phyloP scores from a whole-genome alignment of 208 protist genomes.

The Tritrichomonas foetus region DNA sequence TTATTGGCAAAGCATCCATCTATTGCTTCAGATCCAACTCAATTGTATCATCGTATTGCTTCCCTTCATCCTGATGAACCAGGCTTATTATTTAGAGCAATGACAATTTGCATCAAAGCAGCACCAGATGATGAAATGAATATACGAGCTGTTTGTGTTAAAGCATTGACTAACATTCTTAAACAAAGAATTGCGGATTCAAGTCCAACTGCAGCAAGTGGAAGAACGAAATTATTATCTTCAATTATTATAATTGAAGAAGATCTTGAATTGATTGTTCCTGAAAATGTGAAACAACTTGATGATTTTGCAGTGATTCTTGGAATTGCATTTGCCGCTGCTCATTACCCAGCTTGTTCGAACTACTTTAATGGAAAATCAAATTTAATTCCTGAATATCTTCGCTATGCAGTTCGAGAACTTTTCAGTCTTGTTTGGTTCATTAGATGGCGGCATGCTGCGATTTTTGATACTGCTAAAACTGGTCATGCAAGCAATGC shows the following conservation, averaged over 20 bases:
- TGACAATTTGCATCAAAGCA: neutral
- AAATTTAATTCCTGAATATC: neutral
- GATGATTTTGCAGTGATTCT: neutral
- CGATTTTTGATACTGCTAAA: neutral
- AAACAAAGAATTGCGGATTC: neutral
- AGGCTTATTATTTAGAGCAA: neutral
- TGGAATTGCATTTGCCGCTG: neutral
- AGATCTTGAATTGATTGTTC: neutral
- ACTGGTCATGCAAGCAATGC: neutral
- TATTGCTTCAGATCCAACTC: neutral
- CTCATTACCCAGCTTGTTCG: neutral
- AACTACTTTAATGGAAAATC: constrained; percentile 12
- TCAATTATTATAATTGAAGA: neutral
- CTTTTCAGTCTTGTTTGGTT: neutral
- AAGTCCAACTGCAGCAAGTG: neutral
- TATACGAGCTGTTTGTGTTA: neutral
- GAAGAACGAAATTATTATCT: neutral
- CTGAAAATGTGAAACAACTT: neutral
- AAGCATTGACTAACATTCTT: neutral
- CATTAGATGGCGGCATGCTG: neutral
- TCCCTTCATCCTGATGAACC: neutral
- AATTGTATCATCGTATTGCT: neutral
- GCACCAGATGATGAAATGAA: neutral
- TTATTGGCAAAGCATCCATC: neutral
- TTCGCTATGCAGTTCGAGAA: neutral